Base-by-base conservation (phyloP, 352 stramenopile genomes). In the Plasmopara viticola region DNA sequence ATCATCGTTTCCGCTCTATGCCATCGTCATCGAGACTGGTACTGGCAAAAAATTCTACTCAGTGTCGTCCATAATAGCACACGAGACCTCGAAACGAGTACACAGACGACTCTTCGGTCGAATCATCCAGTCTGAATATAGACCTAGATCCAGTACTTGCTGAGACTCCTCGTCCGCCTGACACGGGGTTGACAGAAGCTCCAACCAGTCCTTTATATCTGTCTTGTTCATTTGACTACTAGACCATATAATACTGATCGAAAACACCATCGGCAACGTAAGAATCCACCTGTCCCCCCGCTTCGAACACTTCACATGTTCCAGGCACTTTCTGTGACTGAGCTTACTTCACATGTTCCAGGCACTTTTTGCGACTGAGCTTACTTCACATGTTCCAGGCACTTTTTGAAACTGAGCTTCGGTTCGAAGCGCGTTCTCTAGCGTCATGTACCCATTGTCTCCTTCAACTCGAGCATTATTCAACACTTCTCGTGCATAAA, bases 11-110 rank as follows among this genome's bases (percentile, higher is more conserved):
- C 2, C 66, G 34, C 10, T 72, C 68, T 5, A 74, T 60, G 29
- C 71, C 77, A 34, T 86, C 62, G 1, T 70, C 60, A 42, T 78
- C 68, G 9, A 79, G 44, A 41, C 74, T 81, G 13, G 68, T 77
- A 64, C 79, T 90, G 29, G 78, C 70, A 52, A 93, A 93, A 56
- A 93, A 93, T n/a, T 79, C 81, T 6, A 93, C 83, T 53, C 90
- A 93, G 56, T 93, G 83, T 5, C 75, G 67, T 30, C 83, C 83
- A 43, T 93, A 93, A 64, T 93, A 93, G 43, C 82, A 93, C 44
- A 93, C 82, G 51, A 93, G 80, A 48, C 82, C 82, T 15, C 82
- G 66, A 58, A 93, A 93, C 34, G 64, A 52, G 51, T 90, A 93
- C 42, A 76, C 51, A 3, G 70, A 77, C 30, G 59, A 64, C 29